Conservation (phyloP, 805 yeast species). For the Ogataea corticis region DNA sequence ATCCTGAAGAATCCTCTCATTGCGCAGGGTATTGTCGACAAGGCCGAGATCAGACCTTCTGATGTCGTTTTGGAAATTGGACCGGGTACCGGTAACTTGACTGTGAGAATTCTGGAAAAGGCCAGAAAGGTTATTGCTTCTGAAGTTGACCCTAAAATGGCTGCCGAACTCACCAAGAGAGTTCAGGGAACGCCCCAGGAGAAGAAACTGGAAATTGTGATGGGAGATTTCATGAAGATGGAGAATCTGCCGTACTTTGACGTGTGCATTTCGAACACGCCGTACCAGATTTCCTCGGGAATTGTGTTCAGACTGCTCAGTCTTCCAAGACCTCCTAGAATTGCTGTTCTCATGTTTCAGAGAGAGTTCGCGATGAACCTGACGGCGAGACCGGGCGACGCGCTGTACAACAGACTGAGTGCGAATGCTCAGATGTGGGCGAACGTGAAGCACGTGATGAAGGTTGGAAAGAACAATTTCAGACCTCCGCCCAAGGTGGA, state of each 20-base stretch:
- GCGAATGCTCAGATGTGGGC: conserved; percentile 99
- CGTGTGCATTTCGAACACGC: conserved; percentile 94
- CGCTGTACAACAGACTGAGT: conserved; percentile 86
- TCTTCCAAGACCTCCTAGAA: conserved; percentile 92
- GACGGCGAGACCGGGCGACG: conserved; percentile 95
- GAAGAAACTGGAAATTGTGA: conserved; percentile 83
- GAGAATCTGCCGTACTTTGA: conserved; percentile 88
- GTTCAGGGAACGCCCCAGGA: conserved; percentile 96
- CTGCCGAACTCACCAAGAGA: conserved; percentile 95
- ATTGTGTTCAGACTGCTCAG: conserved; percentile 88
- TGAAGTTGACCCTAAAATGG: conserved; percentile 99
- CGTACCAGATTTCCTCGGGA: conserved; percentile 96
- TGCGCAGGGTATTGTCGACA: conserved; percentile 97
- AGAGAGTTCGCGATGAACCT: conserved; percentile 93
- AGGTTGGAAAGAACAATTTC: conserved; percentile 94
- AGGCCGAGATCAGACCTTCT: conserved; percentile 88
- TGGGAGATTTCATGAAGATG: conserved; percentile 95
- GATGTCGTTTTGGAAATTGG: conserved; percentile 96
- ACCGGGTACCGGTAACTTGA: conserved; percentile 98
- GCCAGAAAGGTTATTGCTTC: conserved; percentile 94
- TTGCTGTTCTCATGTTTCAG: conserved; percentile 95
- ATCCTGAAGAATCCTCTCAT: conserved; percentile 93
- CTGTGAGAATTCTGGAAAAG: conserved; percentile 87
- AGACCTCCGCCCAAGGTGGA: conserved; percentile 99
- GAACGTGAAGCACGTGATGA: conserved; percentile 97